phyloP scores from a whole-genome alignment of 179 eudicot species.

The Beta lomatogona region DNA sequence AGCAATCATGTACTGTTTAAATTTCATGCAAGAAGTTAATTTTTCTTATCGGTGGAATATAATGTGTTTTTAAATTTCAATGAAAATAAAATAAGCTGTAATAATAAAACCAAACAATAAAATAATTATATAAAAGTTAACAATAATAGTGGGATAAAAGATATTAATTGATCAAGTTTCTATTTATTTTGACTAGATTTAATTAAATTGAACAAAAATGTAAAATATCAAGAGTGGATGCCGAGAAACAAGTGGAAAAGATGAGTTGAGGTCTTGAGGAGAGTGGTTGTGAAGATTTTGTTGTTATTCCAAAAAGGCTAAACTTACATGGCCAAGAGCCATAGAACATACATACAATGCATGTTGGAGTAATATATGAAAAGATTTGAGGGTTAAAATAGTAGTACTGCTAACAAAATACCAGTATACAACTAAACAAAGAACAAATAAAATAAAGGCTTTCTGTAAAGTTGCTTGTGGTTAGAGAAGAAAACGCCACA shows the following conservation, averaged over 20 bases:
- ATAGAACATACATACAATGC: slow-evolving; percentile 17
- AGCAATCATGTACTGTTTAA: no score
- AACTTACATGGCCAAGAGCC: slow-evolving; percentile 31
- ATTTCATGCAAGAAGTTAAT: no score
- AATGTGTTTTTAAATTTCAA: no score
- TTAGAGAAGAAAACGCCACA: slow-evolving; percentile 39
- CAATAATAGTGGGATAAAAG: no score
- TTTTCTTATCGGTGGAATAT: no score
- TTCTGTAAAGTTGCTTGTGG: slow-evolving; percentile 2
- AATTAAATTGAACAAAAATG: no score
- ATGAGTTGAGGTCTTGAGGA: neutral
- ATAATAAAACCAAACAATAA: no score
- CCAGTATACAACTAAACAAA: neutral
- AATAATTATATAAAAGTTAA: no score
- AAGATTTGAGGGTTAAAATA: neutral
- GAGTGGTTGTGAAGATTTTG: slow-evolving; percentile 38
- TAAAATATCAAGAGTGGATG: no score
- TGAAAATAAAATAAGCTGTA: no score
- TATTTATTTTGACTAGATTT: no score
- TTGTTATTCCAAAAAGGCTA: slow-evolving; percentile 39
- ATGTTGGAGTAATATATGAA: slow-evolving; percentile 26
- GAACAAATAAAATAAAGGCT: neutral
- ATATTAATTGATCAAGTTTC: no score
- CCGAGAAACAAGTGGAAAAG: slow-evolving; percentile 7
- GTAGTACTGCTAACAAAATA: neutral